Conservation (phyloP, 495 filamentous ascomycete genomes). For the Penicillium alfredii region DNA sequence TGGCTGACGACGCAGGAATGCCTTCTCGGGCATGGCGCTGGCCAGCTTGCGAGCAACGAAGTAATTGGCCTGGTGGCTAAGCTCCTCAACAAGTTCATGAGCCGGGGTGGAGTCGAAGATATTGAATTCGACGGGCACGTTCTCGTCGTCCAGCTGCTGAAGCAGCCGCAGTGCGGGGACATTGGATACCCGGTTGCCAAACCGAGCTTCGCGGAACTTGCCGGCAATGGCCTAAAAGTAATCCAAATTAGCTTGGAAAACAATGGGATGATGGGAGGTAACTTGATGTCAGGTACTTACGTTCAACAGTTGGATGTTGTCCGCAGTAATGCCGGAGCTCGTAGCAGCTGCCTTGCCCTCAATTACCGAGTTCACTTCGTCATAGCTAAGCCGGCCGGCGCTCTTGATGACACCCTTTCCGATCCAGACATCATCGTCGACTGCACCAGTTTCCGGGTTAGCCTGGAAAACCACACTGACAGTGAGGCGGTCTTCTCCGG, state of each 20-base stretch:
- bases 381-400: slow-evolving; percentile 72
- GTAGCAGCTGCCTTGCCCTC: slow-evolving; percentile 52
- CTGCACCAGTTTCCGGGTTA: slow-evolving; percentile 65
- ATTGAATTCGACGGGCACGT: slow-evolving; percentile 91
- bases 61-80: slow-evolving; percentile 83
- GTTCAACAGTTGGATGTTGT: slow-evolving; percentile 71
- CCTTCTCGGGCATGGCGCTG: slow-evolving; percentile 79
- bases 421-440: slow-evolving; percentile 81
- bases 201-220: slow-evolving; percentile 82
- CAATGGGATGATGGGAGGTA: background rate
- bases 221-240: slow-evolving; percentile 58
- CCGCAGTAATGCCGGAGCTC: slow-evolving; percentile 53
- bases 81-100: slow-evolving; percentile 90
- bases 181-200: slow-evolving; percentile 67
- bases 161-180: slow-evolving; percentile 83
- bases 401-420: slow-evolving; percentile 93
- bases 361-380: slow-evolving; percentile 76
- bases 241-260: slow-evolving; percentile 6
- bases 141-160: slow-evolving; percentile 96
- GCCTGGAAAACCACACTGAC: slow-evolving; percentile 90
- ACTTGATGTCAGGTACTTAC: slow-evolving; percentile 39
- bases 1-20: slow-evolving; percentile 80
- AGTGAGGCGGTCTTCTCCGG: slow-evolving; percentile 81
- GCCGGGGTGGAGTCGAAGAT: slow-evolving; percentile 87
- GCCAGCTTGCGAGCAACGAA: slow-evolving; percentile 82